Conservation (phyloP, 441 rosid genomes). For the Corymbia citriodora region DNA sequence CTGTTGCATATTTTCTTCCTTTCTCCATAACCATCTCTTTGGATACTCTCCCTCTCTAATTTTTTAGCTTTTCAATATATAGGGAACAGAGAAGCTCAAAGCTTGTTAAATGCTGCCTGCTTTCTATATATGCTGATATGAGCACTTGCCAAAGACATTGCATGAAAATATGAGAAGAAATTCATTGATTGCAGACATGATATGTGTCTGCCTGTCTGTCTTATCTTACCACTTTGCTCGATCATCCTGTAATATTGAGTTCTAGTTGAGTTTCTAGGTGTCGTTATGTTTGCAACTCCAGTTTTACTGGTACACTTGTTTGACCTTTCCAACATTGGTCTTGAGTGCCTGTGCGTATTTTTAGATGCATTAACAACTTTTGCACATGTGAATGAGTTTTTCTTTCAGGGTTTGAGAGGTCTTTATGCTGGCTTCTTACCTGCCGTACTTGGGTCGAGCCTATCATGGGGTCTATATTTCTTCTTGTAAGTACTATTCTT, state of each 20-base stretch:
- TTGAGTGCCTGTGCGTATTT: not conserved
- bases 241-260: not conserved
- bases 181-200: not conserved
- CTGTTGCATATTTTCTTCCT: not conserved
- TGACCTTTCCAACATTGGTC: not conserved
- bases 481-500: slow-evolving; percentile 58
- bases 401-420: slow-evolving; percentile 69
- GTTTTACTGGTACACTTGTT: not conserved
- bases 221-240: not conserved
- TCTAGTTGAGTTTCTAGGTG: not conserved
- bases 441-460: slow-evolving; percentile 77
- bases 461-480: slow-evolving; percentile 89
- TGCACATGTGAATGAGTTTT: not conserved
- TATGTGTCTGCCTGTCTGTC: not conserved
- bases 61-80: not conserved
- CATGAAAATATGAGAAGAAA: not conserved
- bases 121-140: not conserved
- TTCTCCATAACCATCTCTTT: not conserved
- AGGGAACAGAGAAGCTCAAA: not conserved
- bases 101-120: not conserved
- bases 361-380: not conserved
- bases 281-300: not conserved
- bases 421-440: slow-evolving; percentile 91
- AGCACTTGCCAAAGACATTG: not conserved
- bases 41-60: not conserved